These are phyloP conservation scores for Porphyrellus sp. DNA, from an alignment of 1,284 basidiomycete genomes.

Conservation along the genomic window DNA sequence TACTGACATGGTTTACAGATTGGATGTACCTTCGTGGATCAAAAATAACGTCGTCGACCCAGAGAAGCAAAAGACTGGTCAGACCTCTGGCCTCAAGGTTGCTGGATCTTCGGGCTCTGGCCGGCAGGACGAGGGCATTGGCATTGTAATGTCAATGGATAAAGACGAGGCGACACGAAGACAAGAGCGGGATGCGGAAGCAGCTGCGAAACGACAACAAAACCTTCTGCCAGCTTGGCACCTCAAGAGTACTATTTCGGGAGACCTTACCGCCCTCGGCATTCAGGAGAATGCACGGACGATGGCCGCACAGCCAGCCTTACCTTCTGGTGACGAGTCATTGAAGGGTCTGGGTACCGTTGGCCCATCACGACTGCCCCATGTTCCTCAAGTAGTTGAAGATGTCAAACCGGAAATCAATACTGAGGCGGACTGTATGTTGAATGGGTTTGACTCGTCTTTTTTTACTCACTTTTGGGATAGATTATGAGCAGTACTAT, in stretches of 20 bases:
- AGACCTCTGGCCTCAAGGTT: conserved; percentile 59
- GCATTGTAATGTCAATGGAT: conserved; percentile 78
- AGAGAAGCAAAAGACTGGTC: conserved; percentile 52
- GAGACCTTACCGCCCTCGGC: conserved; percentile 85
- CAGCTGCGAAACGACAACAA: conserved; percentile 78
- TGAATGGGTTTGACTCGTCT: background rate
- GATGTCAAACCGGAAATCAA: conserved; percentile 57
- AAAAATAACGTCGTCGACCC: conserved; percentile 61
- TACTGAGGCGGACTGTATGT: conserved; percentile 63
- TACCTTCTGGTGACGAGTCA: conserved; percentile 63
- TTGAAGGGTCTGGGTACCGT: conserved; percentile 61
- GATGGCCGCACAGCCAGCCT: conserved; percentile 35
- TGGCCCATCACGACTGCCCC: conserved; percentile 37
- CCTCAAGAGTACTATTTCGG: conserved; percentile 90
- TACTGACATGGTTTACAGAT: conserved; percentile 42
- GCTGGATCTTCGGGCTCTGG: conserved; percentile 63
- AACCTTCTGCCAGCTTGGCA: conserved; percentile 94
- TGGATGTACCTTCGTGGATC: conserved; percentile 81
- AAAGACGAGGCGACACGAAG: conserved; percentile 72
- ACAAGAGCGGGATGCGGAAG: conserved; percentile 65
- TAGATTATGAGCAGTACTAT: conserved; percentile 78
- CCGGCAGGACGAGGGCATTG: conserved; percentile 69
- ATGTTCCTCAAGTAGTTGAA: conserved; percentile 32
- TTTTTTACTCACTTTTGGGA: conserved; percentile 3
- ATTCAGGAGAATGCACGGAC: conserved; percentile 59